Evolutionary conservation across 169 alveolate species (phyloP).

Genomic region (Plasmodium chabaudi): DNA sequence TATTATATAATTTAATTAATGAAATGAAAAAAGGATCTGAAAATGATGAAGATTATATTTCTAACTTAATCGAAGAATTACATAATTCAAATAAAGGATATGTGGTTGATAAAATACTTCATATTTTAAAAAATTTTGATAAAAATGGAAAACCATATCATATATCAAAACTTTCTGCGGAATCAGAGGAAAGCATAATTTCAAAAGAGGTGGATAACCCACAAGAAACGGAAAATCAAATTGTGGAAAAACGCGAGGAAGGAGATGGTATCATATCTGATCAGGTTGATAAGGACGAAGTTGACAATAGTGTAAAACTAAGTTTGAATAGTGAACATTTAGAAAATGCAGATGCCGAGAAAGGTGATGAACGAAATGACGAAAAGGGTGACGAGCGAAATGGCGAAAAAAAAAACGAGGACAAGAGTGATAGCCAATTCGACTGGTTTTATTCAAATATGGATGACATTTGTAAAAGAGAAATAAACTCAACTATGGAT

Average conservation of each 20-base stretch:
- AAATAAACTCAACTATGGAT: not conserved
- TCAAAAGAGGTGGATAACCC: not conserved
- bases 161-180: not conserved
- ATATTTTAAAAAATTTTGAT: slow-evolving; percentile 37
- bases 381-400: not conserved
- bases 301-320: too few species aligned
- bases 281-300: not conserved
- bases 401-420: not conserved
- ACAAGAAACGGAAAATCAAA: not conserved
- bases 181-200: not conserved
- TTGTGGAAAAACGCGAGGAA: not conserved
- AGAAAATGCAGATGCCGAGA: not conserved
- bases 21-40: slow-evolving; percentile 40
- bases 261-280: not conserved
- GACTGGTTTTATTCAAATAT: slow-evolving; percentile 63
- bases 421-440: slow-evolving; percentile 18
- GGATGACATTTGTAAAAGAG: slow-evolving; percentile 23
- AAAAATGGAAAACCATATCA: not conserved
- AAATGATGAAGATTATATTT: slow-evolving; percentile 57
- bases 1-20: slow-evolving; percentile 13
- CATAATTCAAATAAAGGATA: slow-evolving; percentile 32
- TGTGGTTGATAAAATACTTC: slow-evolving; percentile 25
- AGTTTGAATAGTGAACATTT: not conserved
- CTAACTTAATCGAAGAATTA: slow-evolving; percentile 34
- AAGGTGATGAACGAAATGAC: not conserved